Evolutionary conservation across 768 basidiomycete genomes (phyloP).

Genomic region (Boletus speciosus): DNA sequence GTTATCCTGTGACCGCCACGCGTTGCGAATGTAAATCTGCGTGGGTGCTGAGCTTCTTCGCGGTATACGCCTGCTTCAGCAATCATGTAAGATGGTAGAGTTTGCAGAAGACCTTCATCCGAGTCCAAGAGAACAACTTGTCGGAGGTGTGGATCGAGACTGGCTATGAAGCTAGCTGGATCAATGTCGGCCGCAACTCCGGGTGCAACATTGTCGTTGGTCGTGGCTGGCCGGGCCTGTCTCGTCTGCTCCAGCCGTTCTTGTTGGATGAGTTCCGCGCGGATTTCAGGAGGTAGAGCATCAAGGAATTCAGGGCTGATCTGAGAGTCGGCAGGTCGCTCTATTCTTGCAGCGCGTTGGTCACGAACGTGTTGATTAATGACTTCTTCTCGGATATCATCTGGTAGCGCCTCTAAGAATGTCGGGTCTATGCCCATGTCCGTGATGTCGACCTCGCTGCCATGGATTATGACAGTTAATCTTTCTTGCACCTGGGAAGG

Average conservation of each 20-base stretch:
- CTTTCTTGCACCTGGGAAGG: conserved; percentile 51
- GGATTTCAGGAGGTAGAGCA: conserved; percentile 92
- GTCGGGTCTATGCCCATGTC: conserved; percentile 98
- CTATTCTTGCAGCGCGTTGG: conserved; percentile 72
- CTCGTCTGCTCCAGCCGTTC: conserved; percentile 80
- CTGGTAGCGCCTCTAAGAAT: conserved; percentile 95
- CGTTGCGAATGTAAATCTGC: conserved; percentile 30
- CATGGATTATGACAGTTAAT: conserved; percentile 87
- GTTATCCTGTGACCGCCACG: conserved; percentile 26
- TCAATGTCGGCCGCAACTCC: conserved; percentile 71
- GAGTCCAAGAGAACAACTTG: conserved; percentile 89
- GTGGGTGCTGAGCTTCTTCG: conserved; percentile 45
- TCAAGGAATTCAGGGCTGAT: conserved; percentile 96
- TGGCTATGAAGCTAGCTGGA: conserved; percentile 87
- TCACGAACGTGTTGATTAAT: conserved; percentile 96
- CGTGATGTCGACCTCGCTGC: conserved; percentile 92
- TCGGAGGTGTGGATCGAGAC: conserved; percentile 83
- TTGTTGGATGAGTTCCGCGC: conserved; percentile 95
- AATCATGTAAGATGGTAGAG: conserved; percentile 79
- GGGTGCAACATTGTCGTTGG: conserved; percentile 27
- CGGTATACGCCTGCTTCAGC: conserved; percentile 77
- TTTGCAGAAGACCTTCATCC: conserved; percentile 79
- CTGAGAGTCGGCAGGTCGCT: conserved; percentile 75
- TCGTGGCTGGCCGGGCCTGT: conserved; percentile 36
- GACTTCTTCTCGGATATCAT: conserved; percentile 98